phyloP scores from a whole-genome alignment of 2,329 filamentous ascomycete genomes.

The Paramyrothecium sp. region DNA sequence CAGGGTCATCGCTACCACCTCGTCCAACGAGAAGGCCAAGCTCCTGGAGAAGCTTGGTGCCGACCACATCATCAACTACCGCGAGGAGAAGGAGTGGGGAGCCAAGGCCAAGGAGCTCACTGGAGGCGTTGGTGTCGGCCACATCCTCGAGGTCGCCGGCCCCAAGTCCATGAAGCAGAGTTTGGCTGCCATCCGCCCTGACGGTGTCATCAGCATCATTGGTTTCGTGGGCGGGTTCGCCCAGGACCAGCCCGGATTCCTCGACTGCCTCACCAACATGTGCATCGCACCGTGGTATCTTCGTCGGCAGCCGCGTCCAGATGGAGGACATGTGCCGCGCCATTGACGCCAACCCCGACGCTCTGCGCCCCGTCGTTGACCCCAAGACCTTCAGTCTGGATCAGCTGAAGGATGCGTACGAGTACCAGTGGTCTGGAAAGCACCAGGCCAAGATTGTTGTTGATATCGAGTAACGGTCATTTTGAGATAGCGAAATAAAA shows the following conservation, averaged over 20 bases:
- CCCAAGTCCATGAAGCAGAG: conserved; percentile 41
- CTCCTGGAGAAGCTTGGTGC: conserved; percentile 56
- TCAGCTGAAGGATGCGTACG: conserved; percentile 40
- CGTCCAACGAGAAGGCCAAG: conserved; percentile 51
- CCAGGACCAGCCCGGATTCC: conserved; percentile 27
- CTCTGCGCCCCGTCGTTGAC: conserved; percentile 46
- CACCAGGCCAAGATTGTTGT: conserved; percentile 39
- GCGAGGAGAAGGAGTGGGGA: conserved; percentile 57
- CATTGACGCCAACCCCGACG: conserved; percentile 44
- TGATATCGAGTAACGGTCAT: conserved; percentile 22
- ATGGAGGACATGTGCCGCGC: conserved; percentile 52
- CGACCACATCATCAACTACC: conserved; percentile 61
- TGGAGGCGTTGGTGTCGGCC: conserved; percentile 43
- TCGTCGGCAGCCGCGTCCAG: conserved; percentile 43
- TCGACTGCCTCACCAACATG: conserved; percentile 26
- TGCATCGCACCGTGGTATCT: conserved; percentile 45
- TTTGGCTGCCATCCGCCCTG: conserved; percentile 41
- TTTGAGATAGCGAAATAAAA: background rate
- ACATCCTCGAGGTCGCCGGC: conserved; percentile 48
- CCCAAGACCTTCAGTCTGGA: conserved; percentile 42
- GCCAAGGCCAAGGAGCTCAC: conserved; percentile 49
- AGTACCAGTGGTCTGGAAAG: conserved; percentile 35
- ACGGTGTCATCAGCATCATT: conserved; percentile 42
- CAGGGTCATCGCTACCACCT: conserved; percentile 58
- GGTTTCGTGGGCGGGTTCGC: conserved; percentile 30